Evolutionary conservation across 2,329 filamentous ascomycete genomes (phyloP).

Genomic region (Ophiocordyceps sinensis): DNA sequence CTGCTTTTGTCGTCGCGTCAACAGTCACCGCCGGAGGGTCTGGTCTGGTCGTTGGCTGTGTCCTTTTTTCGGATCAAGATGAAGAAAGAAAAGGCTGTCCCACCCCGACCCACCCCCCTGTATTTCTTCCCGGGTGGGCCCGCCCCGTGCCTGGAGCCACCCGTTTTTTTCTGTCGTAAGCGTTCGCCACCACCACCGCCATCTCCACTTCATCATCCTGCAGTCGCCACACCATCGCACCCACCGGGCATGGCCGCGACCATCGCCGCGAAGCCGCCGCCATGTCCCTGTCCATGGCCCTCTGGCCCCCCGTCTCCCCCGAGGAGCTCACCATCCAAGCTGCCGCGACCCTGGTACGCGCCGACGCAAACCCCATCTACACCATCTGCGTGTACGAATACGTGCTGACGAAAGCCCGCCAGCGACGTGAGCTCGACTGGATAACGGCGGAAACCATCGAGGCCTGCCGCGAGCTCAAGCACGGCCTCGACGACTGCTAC

Average conservation of each 20-base stretch:
- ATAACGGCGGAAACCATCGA: slow-evolving; percentile 34
- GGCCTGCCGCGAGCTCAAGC: slow-evolving; percentile 34
- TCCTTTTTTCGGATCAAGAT: background rate
- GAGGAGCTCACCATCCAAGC: slow-evolving; percentile 34
- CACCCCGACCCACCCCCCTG: background rate
- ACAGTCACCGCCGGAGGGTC: too few species aligned
- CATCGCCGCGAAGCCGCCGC: background rate
- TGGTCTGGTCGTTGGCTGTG: too few species aligned
- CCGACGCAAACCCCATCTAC: too few species aligned
- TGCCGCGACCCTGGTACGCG: slow-evolving; percentile 36
- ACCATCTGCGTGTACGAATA: background rate
- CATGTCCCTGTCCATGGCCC: slow-evolving; percentile 44
- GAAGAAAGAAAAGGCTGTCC: background rate
- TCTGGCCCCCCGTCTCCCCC: slow-evolving; percentile 41
- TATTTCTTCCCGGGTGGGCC: background rate
- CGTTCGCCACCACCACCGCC: too few species aligned
- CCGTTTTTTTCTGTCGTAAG: too few species aligned
- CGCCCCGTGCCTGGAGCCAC: background rate
- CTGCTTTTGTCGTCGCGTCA: too few species aligned
- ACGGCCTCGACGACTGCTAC: slow-evolving; percentile 77
- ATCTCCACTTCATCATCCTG: too few species aligned
- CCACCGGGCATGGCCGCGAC: background rate
- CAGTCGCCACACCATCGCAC: too few species aligned
- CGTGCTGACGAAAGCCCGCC: background rate
- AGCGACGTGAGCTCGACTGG: slow-evolving; percentile 41